Conservation (phyloP, 306 rosid species). For the Medicago ruthenica region DNA sequence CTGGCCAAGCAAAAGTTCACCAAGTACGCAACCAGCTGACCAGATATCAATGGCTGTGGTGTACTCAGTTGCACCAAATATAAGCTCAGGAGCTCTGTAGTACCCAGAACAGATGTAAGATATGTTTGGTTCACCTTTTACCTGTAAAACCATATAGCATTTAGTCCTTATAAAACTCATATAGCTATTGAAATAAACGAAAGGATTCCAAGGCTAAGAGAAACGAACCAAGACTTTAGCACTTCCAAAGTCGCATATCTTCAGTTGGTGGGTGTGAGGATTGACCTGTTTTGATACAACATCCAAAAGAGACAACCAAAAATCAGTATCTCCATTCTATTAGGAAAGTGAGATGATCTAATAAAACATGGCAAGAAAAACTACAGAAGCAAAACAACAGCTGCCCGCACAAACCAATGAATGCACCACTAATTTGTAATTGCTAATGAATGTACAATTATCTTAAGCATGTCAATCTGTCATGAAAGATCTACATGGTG, state of each 20-base stretch:
- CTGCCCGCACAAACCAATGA: no score
- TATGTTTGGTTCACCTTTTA: no score
- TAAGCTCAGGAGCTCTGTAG: slow-evolving; percentile 98
- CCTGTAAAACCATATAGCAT: no score
- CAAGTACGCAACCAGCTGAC: slow-evolving; percentile 97
- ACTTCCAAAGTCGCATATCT: slow-evolving; percentile 93
- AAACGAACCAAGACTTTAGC: slow-evolving; percentile 95
- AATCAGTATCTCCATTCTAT: slow-evolving; percentile 25
- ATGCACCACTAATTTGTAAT: no score
- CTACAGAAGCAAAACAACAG: neutral
- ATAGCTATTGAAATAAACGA: no score
- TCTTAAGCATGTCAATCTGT: no score
- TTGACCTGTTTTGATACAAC: slow-evolving; percentile 65
- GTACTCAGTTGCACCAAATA: slow-evolving; percentile 95
- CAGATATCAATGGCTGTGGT: slow-evolving; percentile 92
- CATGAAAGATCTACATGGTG: no score
- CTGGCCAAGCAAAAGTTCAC: slow-evolving; percentile 92
- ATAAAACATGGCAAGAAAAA: neutral
- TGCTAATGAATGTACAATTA: no score
- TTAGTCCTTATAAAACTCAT: no score
- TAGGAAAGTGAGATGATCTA: neutral
- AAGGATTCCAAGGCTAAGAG: no score
- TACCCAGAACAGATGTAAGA: no score
- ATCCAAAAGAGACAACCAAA: slow-evolving; percentile 15
- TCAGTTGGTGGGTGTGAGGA: slow-evolving; percentile 89